Percentiles rank a stretch among this genome's conserved stretches.
phyloP scores from a whole-genome alignment of 805 yeast genomes.

The Starmerella apicola region DNA sequence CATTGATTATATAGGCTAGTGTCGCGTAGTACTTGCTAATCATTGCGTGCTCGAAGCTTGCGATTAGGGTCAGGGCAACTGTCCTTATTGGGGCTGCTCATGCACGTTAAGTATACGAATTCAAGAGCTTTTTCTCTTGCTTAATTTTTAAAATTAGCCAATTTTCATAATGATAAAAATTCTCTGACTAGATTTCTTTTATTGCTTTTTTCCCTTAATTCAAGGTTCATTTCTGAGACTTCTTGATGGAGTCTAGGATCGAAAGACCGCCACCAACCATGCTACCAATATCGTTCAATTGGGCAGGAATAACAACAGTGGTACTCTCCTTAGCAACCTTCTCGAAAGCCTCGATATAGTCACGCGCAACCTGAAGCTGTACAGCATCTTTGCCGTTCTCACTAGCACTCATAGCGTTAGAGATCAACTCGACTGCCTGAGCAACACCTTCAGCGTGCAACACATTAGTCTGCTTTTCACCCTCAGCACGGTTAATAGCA shows the following conservation, averaged over 20 bases:
- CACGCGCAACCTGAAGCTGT: conserved; percentile 67
- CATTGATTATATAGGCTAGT: not conserved
- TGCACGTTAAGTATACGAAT: not conserved
- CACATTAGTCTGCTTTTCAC: conserved; percentile 57
- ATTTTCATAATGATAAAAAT: too few species aligned
- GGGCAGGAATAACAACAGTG: conserved; percentile 66
- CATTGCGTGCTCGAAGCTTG: too few species aligned
- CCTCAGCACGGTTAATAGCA: conserved; percentile 73
- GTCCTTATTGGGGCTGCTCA: too few species aligned
- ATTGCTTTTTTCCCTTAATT: too few species aligned
- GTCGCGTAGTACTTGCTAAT: not conserved
- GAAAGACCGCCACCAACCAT: conserved; percentile 69
- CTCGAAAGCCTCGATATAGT: conserved; percentile 69
- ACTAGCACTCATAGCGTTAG: conserved; percentile 53
- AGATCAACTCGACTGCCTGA: conserved; percentile 49
- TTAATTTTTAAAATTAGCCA: not conserved
- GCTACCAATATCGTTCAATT: conserved; percentile 58
- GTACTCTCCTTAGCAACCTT: conserved; percentile 72
- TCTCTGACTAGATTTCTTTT: too few species aligned
- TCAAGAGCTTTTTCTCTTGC: not conserved
- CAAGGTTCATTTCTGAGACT: not conserved
- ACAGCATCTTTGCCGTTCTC: conserved; percentile 70
- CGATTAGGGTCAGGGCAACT: too few species aligned
- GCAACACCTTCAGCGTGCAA: conserved; percentile 78
- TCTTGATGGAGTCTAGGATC: conserved; percentile 45